These are phyloP conservation scores for Penicillium paxilli DNA, from an alignment of 495 filamentous ascomycete species.

Conservation along the genomic window DNA sequence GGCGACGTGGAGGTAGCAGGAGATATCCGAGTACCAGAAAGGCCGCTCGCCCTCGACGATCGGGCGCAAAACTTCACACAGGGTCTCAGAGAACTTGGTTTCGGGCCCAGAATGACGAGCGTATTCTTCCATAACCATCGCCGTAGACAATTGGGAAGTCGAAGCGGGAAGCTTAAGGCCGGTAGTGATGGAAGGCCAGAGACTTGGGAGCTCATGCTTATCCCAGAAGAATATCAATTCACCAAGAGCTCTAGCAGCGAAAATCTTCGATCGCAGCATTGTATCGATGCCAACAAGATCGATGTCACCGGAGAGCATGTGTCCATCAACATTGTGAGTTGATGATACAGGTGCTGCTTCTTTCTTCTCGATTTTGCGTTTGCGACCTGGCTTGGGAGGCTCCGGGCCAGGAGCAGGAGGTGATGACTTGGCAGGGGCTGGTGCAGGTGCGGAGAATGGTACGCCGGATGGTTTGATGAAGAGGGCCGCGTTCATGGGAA, in stretches of 20 bases:
- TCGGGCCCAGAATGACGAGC: constrained; percentile 46
- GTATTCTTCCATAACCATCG: constrained; percentile 88
- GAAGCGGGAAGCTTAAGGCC: constrained; percentile 70
- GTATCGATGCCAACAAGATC: constrained; percentile 89
- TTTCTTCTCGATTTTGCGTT: constrained; percentile 80
- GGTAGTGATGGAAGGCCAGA: constrained; percentile 55
- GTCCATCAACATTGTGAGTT: constrained; percentile 91
- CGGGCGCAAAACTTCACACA: constrained; percentile 63
- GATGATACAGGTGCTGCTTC: constrained; percentile 66
- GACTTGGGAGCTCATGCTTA: constrained; percentile 37
- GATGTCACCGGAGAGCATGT: constrained; percentile 96
- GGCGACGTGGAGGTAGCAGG: constrained; percentile 82
- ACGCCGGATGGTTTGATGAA: constrained; percentile 95
- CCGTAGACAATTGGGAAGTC: constrained; percentile 79
- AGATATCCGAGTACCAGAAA: constrained; percentile 79
- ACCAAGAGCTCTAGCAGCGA: constrained; percentile 81
- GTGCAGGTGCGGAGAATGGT: constrained; percentile 60
- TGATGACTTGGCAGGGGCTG: constrained; percentile 57
- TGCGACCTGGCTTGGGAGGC: constrained; percentile 57
- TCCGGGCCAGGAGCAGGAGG: constrained; percentile 41
- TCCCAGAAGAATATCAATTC: constrained; percentile 46
- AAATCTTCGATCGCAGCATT: constrained; percentile 84
- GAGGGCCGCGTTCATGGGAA: constrained; percentile 83
- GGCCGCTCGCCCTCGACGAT: constrained; percentile 82
- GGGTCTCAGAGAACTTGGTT: constrained; percentile 47